Evolutionary conservation across 1,284 basidiomycete species (phyloP), one percentile per base, ranked within the genome.

Genomic region (Phlebopus sp.): DNA sequence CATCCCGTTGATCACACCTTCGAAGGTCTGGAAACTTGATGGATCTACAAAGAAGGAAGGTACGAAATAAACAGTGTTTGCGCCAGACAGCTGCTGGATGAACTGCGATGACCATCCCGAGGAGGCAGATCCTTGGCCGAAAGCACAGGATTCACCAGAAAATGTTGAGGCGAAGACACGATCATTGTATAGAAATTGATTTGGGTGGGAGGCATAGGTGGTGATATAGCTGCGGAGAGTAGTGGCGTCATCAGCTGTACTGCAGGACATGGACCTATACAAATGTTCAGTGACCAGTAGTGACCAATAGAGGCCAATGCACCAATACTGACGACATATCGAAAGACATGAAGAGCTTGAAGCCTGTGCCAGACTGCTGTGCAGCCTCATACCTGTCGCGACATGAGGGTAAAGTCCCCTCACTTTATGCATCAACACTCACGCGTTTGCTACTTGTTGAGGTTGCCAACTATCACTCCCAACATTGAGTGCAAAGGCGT

Each of bases 271-370:
- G 8, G 75, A 73, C 15, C 83, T 84, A 40, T 9, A 21, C 13
- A 27, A 49, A 34, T 35, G 35, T 45, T 51, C 39, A 56, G 37
- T 49, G 29, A 5, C 14, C 27, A 21, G 47, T 17, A 25, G 18
- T 11, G 19, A 21, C 35, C 8, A 32, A n/a, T 45, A 9, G 31
- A 47, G 3, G 5, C 46, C 25, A 23, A 21, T 15, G 32, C 21
- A 3, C 21, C 21, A 6, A 23, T 23, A 68, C 76, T 27, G 51
- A 84, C 75, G 81, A 76, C 86, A 92, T 89, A 64, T 92, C 90
- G 43, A 91, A 78, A 14, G 84, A 88, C 57, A 92, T 64, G 70
- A 90, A 91, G 44, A 92, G 69, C 64, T 88, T 88, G 73, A 92
- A 92, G 42, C 67, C 71, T 5, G 76, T 70, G 14, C 73, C 76